A percentile compares a stretch with the other conserved stretches of the same genome.
These are phyloP conservation scores for Helianthus annuus DNA, from an alignment of 129 eudicot genomes.

Conservation along the genomic window DNA sequence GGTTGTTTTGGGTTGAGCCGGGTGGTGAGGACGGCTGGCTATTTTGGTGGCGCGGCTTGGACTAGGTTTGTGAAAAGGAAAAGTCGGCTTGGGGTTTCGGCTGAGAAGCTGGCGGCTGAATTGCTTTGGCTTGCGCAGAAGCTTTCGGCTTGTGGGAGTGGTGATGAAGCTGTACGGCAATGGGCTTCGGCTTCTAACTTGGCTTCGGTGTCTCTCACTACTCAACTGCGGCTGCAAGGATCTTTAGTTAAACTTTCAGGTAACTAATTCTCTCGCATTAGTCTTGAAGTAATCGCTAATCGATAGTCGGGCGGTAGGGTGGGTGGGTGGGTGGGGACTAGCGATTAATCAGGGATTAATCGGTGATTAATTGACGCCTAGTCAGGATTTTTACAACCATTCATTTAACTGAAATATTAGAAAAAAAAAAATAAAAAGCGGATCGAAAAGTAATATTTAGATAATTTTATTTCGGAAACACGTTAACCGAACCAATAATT, in stretches of 20 bases:
- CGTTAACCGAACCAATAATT: too few relatives aligned
- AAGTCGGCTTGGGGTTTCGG: slow-evolving; percentile 42
- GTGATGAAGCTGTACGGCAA: slow-evolving; percentile 60
- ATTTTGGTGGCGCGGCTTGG: slow-evolving; percentile 43
- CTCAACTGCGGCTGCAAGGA: slow-evolving; percentile 71
- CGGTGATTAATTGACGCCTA: too few relatives aligned
- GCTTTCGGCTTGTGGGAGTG: slow-evolving; percentile 62
- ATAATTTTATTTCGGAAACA: too few relatives aligned
- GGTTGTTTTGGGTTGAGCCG: slow-evolving; percentile 34
- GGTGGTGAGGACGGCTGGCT: slow-evolving; percentile 31
- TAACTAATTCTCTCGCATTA: slow-evolving; percentile 16
- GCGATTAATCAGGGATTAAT: too few relatives aligned
- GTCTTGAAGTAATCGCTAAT: too few relatives aligned
- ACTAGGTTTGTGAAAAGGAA: slow-evolving; percentile 36
- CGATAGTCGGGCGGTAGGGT: too few relatives aligned
- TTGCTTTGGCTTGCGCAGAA: slow-evolving; percentile 79
- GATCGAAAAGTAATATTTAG: too few relatives aligned
- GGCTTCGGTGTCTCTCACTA: slow-evolving; percentile 62
- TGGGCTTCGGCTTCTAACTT: slow-evolving; percentile 78
- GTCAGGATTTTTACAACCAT: too few relatives aligned
- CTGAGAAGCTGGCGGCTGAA: slow-evolving; percentile 84
- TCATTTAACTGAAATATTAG: too few relatives aligned
- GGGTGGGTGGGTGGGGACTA: too few relatives aligned
- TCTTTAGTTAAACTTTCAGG: slow-evolving; percentile 76
- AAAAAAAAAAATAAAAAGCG: too few relatives aligned